These are phyloP conservation scores for Cadophora gregata DNA, from an alignment of 2,329 filamentous ascomycete genomes.

Conservation along the genomic window DNA sequence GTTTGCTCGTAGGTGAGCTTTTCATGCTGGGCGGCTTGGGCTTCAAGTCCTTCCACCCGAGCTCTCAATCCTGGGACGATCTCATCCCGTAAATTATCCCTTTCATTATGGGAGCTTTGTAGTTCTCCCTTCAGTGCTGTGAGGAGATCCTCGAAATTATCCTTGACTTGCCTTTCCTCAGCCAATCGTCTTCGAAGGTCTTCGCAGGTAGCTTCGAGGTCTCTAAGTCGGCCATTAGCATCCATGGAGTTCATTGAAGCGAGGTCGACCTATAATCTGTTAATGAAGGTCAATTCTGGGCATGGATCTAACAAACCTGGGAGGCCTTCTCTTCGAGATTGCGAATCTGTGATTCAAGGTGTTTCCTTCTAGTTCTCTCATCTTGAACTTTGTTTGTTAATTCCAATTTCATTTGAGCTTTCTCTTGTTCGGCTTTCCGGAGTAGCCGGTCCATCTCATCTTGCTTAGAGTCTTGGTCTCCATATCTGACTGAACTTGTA, in stretches of 20 bases:
- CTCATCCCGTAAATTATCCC: conserved; percentile 90
- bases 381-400: conserved; percentile 87
- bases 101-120: conserved; percentile 81
- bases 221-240: conserved; percentile 68
- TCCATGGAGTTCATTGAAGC: conserved; percentile 61
- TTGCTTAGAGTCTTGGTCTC: conserved; percentile 65
- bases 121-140: conserved; percentile 84
- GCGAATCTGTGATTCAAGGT: conserved; percentile 83
- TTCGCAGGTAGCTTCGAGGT: conserved; percentile 81
- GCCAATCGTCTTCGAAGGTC: conserved; percentile 80
- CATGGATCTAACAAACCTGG: conserved; percentile 51
- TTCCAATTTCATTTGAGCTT: conserved; percentile 83
- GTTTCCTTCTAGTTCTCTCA: conserved; percentile 76
- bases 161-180: conserved; percentile 86
- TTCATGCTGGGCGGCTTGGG: conserved; percentile 73
- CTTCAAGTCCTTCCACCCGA: conserved; percentile 78
- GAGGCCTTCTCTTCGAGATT: conserved; percentile 80
- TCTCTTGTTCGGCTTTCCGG: conserved; percentile 86
- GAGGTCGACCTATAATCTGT: conserved; percentile 46
- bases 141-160: conserved; percentile 92
- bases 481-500: conserved; percentile 76
- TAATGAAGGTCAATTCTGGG: conserved; percentile 28
- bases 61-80: conserved; percentile 80
- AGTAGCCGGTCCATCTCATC: conserved; percentile 84
- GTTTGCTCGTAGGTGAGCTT: conserved; percentile 79